Evolutionary conservation across 139 green algal species (phyloP), one percentile per base, ranked within the genome.

Genomic region (Mesotaenium endlicherianum): DNA sequence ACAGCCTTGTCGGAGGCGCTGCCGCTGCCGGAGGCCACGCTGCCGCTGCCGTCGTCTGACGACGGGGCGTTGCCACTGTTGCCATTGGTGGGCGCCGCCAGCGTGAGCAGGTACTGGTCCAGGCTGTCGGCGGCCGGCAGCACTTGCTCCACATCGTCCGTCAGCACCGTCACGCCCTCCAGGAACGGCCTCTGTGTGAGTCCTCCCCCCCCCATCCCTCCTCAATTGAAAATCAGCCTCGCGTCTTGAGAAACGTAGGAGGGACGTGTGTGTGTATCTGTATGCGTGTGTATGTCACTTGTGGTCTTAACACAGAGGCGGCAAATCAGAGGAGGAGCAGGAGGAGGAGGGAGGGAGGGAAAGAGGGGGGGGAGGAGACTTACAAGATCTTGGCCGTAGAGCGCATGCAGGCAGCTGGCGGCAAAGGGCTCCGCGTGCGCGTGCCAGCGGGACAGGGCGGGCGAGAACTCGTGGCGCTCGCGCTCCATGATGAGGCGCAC

Each of bases 101-200:
- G 60, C 36, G 8, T 5, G 11, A 49, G 70, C 16, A 81, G 74
- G 8, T 39, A 55, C 8, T 34, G 3, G 6, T 81, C 74, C 5
- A 81, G 43, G 5, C 41, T 36, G 5, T 55, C 74, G 11, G 34
- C 74, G 8, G 43, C 74, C 31, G 74, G 34, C 41, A 81, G 44
- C 11, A 55, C 74, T 3, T 3, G 3, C 44, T 34, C 6, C 3
- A 67, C 74, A 4, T 81, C 74, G 3, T 81, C 74, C 8, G 74
- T 72, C 30, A 81, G 43, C 8, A 55, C 30, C 11, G 41, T 55
- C 30, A 81, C 34, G 11, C 43, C 74, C 5, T 43, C 44, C 41
- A 81, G 14, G 17, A 81, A 81, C 14, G 74, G 74, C 74, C 4
- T 71, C 70, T 78, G 70, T 6, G 49, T n/a, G n/a, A n/a, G n/a